Base-by-base conservation (phyloP, 768 basidiomycete genomes). In the Megacollybia marginata region DNA sequence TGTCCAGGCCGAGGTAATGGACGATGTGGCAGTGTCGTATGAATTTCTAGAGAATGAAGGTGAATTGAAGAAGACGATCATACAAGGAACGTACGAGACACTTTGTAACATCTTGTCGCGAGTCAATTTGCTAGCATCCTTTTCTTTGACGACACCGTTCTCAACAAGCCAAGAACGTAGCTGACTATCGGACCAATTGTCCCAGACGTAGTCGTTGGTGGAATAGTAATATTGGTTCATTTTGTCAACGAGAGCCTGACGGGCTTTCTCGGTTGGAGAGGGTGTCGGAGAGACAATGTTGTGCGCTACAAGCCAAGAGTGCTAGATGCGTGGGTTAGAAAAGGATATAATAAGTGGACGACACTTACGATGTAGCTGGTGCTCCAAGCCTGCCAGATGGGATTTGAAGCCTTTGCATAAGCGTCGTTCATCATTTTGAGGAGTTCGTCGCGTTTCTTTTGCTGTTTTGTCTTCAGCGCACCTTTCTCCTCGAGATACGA, bases 321-420 rank as follows among this genome's bases (percentile, higher is more conserved):
- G 82, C 88, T 90, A n/a, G 52, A 16, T 12, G 38, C 46, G 38
- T 11, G n/a, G 31, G 38, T 2, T 11, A 47, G 33, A 13, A 2
- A 19, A 35, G 46, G 10, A 19, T 46, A 33, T 11, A 31, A 28
- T 15, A 18, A 33, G 8, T 32, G 12, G 19, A 23, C 9, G 34
- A 10, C 18, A 62, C 82, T 46, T 53, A 88, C 87, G 46, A 93
- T 80, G 62, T 89, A 88, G 3, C 81, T 84, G 61, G 89, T 85
- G 48, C 83, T 84, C 94, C 95, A 98, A 3, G 82, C 78, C 18
- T 88, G 72, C 81, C 88, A 98, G 34, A 86, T 64, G 2, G 87
- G 86, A 49, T 75, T 68, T 18, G 80, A 60, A 6, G 79, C 72
- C 46, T 73, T 71, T 35, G 77, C 78, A 61, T 92, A 93, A 0